Conservation (phyloP, 164 flowering plant species). For the Chimonanthus salicifolius region DNA sequence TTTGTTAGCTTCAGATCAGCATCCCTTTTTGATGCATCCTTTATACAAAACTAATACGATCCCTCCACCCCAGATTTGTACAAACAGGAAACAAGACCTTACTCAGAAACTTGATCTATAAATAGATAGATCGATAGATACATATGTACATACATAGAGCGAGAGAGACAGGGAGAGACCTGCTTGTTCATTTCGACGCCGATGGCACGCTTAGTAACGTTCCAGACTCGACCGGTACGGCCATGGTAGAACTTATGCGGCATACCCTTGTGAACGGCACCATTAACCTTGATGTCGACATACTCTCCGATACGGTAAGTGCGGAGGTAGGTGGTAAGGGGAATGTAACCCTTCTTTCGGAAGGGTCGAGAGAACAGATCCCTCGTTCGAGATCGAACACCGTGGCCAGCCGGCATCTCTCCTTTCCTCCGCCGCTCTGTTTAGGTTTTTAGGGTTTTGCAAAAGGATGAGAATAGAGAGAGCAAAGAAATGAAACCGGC, state of each 20-base stretch:
- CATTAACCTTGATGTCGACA: conserved; percentile 78
- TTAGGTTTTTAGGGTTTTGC: too few relatives aligned
- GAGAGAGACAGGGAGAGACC: conserved; percentile 22
- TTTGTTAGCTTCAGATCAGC: too few relatives aligned
- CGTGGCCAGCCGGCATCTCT: conserved; percentile 80
- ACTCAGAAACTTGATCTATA: too few relatives aligned
- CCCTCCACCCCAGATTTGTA: too few relatives aligned
- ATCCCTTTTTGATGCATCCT: too few relatives aligned
- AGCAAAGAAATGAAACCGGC: too few relatives aligned
- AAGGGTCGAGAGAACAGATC: conserved; percentile 61
- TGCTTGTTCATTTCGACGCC: conserved; percentile 84
- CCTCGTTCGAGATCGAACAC: conserved; percentile 57
- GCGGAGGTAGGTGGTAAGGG: conserved; percentile 51
- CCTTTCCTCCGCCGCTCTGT: neutral
- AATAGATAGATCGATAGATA: too few relatives aligned
- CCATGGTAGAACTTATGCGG: conserved; percentile 93
- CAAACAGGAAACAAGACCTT: too few relatives aligned
- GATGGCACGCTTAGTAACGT: conserved; percentile 82
- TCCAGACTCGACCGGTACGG: conserved; percentile 79
- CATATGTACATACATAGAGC: neutral
- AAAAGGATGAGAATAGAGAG: too few relatives aligned
- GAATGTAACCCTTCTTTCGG: conserved; percentile 80
- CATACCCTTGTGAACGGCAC: conserved; percentile 87
- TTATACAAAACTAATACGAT: too few relatives aligned
- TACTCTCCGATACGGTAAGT: conserved; percentile 57